phyloP scores from a whole-genome alignment of 805 yeast species.

The Myxozyma kluyveri region DNA sequence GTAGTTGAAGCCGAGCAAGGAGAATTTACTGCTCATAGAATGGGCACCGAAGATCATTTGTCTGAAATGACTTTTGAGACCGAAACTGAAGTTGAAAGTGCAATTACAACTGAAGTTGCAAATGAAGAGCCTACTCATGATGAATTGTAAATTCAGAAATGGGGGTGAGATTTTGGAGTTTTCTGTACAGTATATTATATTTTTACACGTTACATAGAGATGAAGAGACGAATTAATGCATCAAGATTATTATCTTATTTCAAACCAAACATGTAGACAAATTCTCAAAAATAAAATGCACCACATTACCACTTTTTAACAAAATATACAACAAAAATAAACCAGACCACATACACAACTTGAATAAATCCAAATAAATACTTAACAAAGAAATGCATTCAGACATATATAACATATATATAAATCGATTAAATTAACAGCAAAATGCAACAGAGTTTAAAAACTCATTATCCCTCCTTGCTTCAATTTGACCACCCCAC shows the following conservation, averaged over 20 bases:
- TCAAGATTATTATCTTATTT: too few species aligned
- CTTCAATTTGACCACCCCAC: conserved; percentile 49
- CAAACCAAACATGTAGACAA: too few species aligned
- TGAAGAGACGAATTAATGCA: too few species aligned
- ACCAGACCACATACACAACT: too few species aligned
- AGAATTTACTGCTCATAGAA: not conserved
- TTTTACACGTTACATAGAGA: too few species aligned
- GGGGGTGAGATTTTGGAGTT: not conserved
- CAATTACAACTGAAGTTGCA: not conserved
- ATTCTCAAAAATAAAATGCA: too few species aligned
- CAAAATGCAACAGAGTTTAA: conserved; percentile 35
- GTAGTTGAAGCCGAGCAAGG: not conserved
- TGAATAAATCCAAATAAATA: too few species aligned
- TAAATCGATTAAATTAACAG: conserved; percentile 35
- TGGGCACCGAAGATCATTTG: not conserved
- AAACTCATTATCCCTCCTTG: conserved; percentile 27
- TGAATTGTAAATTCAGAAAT: not conserved
- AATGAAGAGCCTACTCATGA: not conserved
- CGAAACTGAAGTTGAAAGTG: not conserved
- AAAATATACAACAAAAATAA: too few species aligned
- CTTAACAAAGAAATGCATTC: too few species aligned
- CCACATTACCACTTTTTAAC: too few species aligned
- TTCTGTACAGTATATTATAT: too few species aligned
- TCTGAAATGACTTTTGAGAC: not conserved
- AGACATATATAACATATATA: not conserved